These are phyloP conservation scores for Astrothelium subdiscretum DNA, from an alignment of 495 filamentous ascomycete genomes.

Conservation along the genomic window DNA sequence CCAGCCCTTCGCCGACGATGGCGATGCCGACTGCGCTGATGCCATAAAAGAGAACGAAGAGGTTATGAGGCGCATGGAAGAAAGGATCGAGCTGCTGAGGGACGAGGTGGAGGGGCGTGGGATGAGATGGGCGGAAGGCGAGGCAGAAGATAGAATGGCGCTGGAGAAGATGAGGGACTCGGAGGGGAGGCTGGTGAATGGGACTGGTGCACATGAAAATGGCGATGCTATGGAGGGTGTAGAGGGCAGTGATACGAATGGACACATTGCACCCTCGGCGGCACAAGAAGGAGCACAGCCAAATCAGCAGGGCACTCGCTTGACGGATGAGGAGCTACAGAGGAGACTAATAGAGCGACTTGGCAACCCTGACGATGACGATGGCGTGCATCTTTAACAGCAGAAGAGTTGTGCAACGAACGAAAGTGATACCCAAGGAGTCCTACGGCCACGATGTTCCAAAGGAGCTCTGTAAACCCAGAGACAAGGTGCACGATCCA, in stretches of 20 bases:
- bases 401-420: not conserved
- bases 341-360: slow-evolving; percentile 15
- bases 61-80: slow-evolving; percentile 62
- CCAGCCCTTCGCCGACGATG: slow-evolving; percentile 45
- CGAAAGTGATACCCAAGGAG: not conserved
- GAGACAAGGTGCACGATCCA: not conserved
- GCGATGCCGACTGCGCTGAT: slow-evolving; percentile 56
- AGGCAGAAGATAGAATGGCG: slow-evolving; percentile 18
- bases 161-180: slow-evolving; percentile 10
- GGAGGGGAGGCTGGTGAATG: slow-evolving; percentile 24
- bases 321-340: slow-evolving; percentile 22
- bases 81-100: slow-evolving; percentile 55
- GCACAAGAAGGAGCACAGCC: not conserved
- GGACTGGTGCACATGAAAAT: slow-evolving; percentile 2
- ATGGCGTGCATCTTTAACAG: slow-evolving; percentile 19
- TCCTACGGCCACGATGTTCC: not conserved
- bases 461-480: not conserved
- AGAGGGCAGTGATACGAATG: slow-evolving; percentile 13
- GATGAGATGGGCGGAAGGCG: slow-evolving; percentile 52
- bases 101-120: slow-evolving; percentile 67
- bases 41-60: slow-evolving; percentile 63
- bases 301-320: slow-evolving; percentile 9
- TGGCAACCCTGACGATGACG: slow-evolving; percentile 13
- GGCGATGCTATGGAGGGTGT: slow-evolving; percentile 11
- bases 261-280: not conserved